Evolutionary conservation across 345 rosid species (phyloP).

Genomic region (Viola odorata): DNA sequence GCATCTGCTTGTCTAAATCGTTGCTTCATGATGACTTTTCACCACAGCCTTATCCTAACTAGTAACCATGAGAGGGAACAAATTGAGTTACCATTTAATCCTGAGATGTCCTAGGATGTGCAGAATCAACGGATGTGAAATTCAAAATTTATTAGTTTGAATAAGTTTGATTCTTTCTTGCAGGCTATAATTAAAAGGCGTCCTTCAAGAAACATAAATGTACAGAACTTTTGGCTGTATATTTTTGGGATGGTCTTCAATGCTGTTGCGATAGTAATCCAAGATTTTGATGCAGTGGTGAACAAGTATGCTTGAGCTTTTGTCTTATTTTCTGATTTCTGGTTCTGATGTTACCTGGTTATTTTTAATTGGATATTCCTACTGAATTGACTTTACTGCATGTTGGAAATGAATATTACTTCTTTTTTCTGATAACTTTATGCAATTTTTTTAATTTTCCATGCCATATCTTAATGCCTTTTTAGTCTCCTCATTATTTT

Average conservation of each 20-base stretch:
- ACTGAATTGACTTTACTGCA: too few relatives aligned
- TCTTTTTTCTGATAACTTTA: too few relatives aligned
- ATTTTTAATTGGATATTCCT: background rate
- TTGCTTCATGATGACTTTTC: too few relatives aligned
- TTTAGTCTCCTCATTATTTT: conserved; percentile 3
- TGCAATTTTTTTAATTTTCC: background rate
- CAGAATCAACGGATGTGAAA: background rate
- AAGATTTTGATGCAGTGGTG: conserved; percentile 86
- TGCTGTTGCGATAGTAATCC: conserved; percentile 78
- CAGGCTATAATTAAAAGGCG: conserved; percentile 95
- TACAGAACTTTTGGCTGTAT: conserved; percentile 93
- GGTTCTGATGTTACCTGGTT: background rate
- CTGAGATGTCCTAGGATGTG: background rate
- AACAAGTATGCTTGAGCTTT: conserved; percentile 53
- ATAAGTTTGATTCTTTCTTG: conserved; percentile 22
- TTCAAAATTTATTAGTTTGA: background rate
- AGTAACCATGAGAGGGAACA: too few relatives aligned
- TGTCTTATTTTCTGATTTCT: background rate
- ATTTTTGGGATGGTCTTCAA: conserved; percentile 94
- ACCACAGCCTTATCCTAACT: too few relatives aligned
- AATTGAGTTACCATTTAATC: too few relatives aligned
- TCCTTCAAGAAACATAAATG: conserved; percentile 91
- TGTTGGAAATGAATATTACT: too few relatives aligned
- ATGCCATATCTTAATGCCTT: background rate
- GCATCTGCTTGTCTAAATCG: background rate